Conservation (phyloP, 2,329 filamentous ascomycete species). For the Pseudocercospora macadamiae region DNA sequence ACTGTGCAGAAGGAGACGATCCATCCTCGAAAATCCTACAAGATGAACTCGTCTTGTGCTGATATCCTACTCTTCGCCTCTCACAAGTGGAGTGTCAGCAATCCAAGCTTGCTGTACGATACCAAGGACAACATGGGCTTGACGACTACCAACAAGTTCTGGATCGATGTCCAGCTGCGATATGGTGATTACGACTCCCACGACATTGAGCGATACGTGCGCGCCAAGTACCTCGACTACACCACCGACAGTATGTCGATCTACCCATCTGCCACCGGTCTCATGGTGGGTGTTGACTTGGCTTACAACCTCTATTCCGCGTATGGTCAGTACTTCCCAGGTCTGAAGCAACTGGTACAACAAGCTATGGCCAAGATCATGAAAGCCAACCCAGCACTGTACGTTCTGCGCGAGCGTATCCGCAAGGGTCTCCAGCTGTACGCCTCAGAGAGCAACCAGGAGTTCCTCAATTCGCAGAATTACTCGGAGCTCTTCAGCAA, state of each 20-base stretch:
- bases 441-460: constrained; percentile 97
- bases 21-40: constrained; percentile 98
- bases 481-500: constrained; percentile 99
- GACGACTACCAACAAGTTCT: constrained; percentile 98
- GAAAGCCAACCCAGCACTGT: constrained; percentile 97
- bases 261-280: constrained; percentile 91
- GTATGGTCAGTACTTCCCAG: constrained; percentile 98
- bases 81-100: constrained; percentile 98
- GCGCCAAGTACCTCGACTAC: constrained; percentile 98
- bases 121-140: constrained; percentile 94
- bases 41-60: constrained; percentile 99
- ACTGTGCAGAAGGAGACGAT: constrained; percentile 99
- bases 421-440: constrained; percentile 97
- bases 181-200: constrained; percentile 99
- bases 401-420: constrained; percentile 95
- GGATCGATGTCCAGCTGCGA: constrained; percentile 93
- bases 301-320: constrained; percentile 98
- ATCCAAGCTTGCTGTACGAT: constrained; percentile 90
- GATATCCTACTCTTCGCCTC: constrained; percentile 96
- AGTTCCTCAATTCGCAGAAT: constrained; percentile 98
- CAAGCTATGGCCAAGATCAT: constrained; percentile 99
- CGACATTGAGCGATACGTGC: constrained; percentile 96
- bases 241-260: constrained; percentile 99
- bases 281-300: constrained; percentile 97
- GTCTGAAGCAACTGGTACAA: constrained; percentile 90